phyloP scores from a whole-genome alignment of 345 rosid species.

The Angophora floribunda region DNA sequence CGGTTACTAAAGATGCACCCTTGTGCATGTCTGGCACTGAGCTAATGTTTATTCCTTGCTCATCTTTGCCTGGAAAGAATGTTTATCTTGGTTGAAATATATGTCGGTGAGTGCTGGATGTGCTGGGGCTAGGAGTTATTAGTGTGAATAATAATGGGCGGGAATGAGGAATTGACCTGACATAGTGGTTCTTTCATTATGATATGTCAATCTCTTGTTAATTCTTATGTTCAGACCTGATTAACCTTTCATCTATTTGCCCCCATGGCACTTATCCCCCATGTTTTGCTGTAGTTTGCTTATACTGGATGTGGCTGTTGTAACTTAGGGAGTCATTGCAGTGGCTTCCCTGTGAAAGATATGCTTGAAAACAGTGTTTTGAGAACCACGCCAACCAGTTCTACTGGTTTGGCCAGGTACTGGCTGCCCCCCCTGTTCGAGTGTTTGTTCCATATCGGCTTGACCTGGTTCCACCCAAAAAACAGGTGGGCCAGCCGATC shows the following conservation, averaged over 20 bases:
- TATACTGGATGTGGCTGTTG: background rate
- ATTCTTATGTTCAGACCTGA: background rate
- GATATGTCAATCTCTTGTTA: background rate
- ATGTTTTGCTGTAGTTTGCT: background rate
- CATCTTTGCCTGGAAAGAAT: background rate
- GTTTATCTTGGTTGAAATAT: background rate
- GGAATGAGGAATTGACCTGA: background rate
- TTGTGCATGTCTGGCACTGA: background rate
- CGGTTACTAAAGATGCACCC: background rate
- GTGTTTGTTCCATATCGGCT: background rate
- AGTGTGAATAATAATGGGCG: background rate
- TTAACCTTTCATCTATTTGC: background rate
- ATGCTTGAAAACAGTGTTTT: background rate
- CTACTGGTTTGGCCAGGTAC: background rate
- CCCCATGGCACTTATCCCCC: background rate
- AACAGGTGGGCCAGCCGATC: background rate
- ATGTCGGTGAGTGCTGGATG: background rate
- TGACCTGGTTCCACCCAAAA: background rate
- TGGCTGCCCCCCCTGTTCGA: background rate
- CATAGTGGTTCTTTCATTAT: background rate
- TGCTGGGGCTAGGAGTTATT: background rate
- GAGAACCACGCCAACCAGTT: background rate
- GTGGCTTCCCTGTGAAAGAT: background rate
- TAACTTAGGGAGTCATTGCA: background rate
- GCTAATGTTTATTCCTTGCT: background rate